These are phyloP conservation scores for Boletus rufocinnamomeus DNA, from an alignment of 768 basidiomycete species.

Conservation along the genomic window DNA sequence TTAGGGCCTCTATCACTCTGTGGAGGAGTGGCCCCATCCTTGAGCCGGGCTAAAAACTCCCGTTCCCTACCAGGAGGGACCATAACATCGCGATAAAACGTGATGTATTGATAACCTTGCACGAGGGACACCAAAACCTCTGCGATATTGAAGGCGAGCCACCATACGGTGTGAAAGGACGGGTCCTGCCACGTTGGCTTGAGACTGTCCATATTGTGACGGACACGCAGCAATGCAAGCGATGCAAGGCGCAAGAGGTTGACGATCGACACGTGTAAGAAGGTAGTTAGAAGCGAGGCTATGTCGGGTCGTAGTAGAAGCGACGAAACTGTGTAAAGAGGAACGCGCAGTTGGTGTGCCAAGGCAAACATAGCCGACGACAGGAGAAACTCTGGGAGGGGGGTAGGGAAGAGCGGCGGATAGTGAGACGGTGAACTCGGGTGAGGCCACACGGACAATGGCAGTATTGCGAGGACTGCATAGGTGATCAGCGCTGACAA, in stretches of 20 bases:
- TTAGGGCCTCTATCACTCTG: slow-evolving; percentile 13
- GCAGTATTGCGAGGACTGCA: slow-evolving; percentile 50
- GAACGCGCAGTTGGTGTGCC: slow-evolving; percentile 35
- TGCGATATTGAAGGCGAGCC: slow-evolving; percentile 68
- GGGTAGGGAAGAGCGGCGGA: slow-evolving; percentile 54
- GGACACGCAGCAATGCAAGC: slow-evolving; percentile 54
- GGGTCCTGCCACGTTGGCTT: slow-evolving; percentile 55
- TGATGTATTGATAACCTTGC: slow-evolving; percentile 71
- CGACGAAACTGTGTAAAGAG: slow-evolving; percentile 38
- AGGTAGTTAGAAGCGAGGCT: slow-evolving; percentile 40
- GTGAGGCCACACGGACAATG: slow-evolving; percentile 49
- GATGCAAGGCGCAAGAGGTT: slow-evolving; percentile 56
- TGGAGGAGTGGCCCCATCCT: slow-evolving; percentile 10
- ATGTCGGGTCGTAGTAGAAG: slow-evolving; percentile 27
- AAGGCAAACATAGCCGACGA: slow-evolving; percentile 55
- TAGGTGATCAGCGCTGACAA: slow-evolving; percentile 52
- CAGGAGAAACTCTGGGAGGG: slow-evolving; percentile 64
- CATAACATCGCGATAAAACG: slow-evolving; percentile 69
- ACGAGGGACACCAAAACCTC: slow-evolving; percentile 64
- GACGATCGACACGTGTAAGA: slow-evolving; percentile 52
- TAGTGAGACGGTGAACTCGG: slow-evolving; percentile 42
- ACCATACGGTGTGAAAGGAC: slow-evolving; percentile 72
- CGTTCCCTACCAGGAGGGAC: slow-evolving; percentile 46
- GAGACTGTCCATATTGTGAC: slow-evolving; percentile 42
- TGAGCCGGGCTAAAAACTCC: slow-evolving; percentile 39